Percentiles rank a stretch among this genome's conserved stretches.
Conservation (phyloP, 2,329 filamentous ascomycete genomes). For the Sporothrix humicola region DNA sequence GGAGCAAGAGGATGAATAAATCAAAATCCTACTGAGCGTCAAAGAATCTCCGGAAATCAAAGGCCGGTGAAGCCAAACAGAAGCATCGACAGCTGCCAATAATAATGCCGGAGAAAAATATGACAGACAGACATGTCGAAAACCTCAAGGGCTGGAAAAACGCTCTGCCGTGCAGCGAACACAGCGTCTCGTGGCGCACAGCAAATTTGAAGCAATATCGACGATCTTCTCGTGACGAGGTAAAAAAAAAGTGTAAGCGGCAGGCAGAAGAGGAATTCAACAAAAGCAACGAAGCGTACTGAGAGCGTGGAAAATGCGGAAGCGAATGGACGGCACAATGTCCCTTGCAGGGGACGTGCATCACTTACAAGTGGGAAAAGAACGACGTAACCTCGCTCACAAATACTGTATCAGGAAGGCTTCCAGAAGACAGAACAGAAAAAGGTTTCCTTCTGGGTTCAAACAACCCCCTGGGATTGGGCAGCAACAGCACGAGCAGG, state of each 20-base stretch:
- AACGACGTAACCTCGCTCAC: neutral
- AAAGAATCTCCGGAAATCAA: neutral
- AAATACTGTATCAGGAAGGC: conserved; percentile 27
- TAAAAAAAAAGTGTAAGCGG: neutral
- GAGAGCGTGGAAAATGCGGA: neutral
- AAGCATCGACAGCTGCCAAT: neutral
- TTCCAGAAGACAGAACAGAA: conserved; percentile 24
- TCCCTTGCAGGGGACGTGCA: conserved; percentile 19
- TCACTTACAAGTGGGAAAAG: neutral
- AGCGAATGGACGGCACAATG: conserved; percentile 16
- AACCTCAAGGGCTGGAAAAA: neutral
- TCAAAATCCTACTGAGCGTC: neutral
- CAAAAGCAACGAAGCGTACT: neutral
- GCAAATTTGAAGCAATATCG: neutral
- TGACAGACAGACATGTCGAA: neutral
- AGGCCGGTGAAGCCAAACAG: neutral
- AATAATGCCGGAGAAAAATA: neutral
- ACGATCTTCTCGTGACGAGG: neutral
- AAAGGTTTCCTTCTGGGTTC: neutral
- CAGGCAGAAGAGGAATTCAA: neutral
- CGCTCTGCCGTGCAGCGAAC: neutral
- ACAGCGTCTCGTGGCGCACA: neutral
- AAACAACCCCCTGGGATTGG: conserved; percentile 22
- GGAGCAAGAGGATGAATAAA: neutral
- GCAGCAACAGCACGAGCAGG: neutral